phyloP scores from a whole-genome alignment of 768 basidiomycete genomes.

The Boletus vinaceobasis region DNA sequence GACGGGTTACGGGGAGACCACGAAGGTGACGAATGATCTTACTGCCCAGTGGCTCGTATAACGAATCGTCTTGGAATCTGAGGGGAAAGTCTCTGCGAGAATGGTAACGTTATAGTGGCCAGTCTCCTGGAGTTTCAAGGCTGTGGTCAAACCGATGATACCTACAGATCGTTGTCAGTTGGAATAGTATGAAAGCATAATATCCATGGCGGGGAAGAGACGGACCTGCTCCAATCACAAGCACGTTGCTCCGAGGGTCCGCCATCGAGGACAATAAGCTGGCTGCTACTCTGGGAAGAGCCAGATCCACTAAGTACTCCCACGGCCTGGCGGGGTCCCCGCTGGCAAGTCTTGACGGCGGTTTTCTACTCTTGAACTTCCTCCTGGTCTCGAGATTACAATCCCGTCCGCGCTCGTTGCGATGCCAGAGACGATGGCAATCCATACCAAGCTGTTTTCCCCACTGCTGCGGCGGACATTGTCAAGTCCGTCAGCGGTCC shows the following conservation, averaged over 20 bases:
- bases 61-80: slow-evolving; percentile 60
- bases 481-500: no score
- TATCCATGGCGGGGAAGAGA: background rate
- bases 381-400: no score
- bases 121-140: slow-evolving; percentile 59
- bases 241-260: background rate
- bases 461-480: no score
- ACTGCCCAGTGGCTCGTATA: slow-evolving; percentile 83
- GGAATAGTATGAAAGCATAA: background rate
- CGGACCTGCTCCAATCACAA: slow-evolving; percentile 6
- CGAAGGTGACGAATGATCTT: slow-evolving; percentile 14
- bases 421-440: no score
- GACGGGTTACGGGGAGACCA: background rate
- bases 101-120: slow-evolving; percentile 60
- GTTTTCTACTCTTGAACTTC: no score
- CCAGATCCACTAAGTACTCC: no score
- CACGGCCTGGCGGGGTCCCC: background rate
- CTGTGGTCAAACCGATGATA: slow-evolving; percentile 72
- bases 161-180: slow-evolving; percentile 36
- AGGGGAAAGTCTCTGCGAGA: slow-evolving; percentile 64
- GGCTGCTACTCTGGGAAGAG: background rate
- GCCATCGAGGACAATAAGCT: background rate
- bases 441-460: no score
- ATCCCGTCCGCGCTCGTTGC: no score
- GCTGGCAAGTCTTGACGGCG: no score